These are phyloP conservation scores for Neurospora sp. DNA, from an alignment of 2,329 filamentous ascomycete genomes.

Conservation along the genomic window DNA sequence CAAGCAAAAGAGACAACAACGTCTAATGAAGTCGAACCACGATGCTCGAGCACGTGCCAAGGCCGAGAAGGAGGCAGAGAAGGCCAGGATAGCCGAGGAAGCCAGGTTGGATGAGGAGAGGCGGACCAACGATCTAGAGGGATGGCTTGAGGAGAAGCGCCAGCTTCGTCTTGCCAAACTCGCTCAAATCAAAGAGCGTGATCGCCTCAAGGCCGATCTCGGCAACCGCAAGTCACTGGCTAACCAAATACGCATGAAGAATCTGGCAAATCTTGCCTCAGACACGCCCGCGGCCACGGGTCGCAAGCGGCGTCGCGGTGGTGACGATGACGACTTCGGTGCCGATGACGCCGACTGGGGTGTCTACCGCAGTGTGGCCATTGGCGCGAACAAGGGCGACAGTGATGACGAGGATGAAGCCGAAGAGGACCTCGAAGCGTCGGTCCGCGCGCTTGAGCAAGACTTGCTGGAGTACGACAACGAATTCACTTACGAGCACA, in stretches of 20 bases:
- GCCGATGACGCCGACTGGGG: conserved; percentile 98
- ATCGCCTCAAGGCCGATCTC: conserved; percentile 85
- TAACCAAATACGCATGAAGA: conserved; percentile 97
- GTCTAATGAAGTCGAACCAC: conserved; percentile 87
- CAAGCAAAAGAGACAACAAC: conserved; percentile 88
- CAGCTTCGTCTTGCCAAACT: conserved; percentile 61
- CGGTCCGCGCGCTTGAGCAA: conserved; percentile 67
- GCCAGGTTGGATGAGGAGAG: conserved; percentile 75
- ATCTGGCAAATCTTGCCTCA: conserved; percentile 87
- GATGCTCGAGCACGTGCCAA: conserved; percentile 91
- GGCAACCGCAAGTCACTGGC: conserved; percentile 95
- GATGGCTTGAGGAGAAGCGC: conserved; percentile 78
- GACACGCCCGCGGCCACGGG: conserved; percentile 55
- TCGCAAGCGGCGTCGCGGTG: conserved; percentile 76
- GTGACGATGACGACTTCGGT: conserved; percentile 92
- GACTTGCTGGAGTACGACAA: conserved; percentile 83
- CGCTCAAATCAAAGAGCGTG: conserved; percentile 83
- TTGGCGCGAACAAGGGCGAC: conserved; percentile 58
- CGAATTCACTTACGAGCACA: conserved; percentile 84
- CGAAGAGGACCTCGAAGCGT: conserved; percentile 72
- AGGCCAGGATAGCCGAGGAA: conserved; percentile 72
- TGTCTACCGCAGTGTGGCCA: conserved; percentile 87
- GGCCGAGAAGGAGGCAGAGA: conserved; percentile 89
- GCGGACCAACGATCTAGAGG: conserved; percentile 73
- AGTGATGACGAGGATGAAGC: conserved; percentile 88